Evolutionary conservation across 257 asterid species (phyloP), one percentile per base, ranked within the genome.

Genomic region (Coffea eugenioides): DNA sequence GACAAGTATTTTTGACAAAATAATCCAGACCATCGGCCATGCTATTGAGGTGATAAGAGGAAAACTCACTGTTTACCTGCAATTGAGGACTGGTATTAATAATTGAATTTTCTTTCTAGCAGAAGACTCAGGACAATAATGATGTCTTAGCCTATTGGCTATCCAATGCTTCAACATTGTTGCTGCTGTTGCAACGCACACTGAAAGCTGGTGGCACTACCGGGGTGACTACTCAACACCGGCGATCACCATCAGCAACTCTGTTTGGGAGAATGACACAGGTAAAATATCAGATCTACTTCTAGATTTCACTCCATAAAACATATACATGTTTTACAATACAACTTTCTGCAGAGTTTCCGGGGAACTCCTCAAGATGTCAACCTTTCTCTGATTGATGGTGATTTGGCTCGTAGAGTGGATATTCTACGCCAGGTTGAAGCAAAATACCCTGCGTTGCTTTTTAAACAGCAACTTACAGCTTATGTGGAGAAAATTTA

Each of bases 221-320:
- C 75, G 98, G 99, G 49, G 80, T 91, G 1, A 86, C 95, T 73
- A 94, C 98, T 77, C 94, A 87, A 75, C 97, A 96, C 82, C 92
- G 99, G 46, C 90, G 99, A 64, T 75, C 94, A 64, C 88, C 97
- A 72, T 93, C 98, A 36, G 96, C 98, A 77, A 84, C 97, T 81
- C 85, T 96, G 31, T 96, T 96, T 80, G 98, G 99, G 88, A 96
- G 98, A 86, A 96, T 96, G 99, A 92, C 97, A 48, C 98, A 91
- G 96, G 99, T 92, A 81, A 85, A 83, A 79, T 39, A 8, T 13
- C 83, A 71, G 61, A 48, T 34, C 34, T 27, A 21, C 23, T 36
- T 73, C 77, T 65, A 62, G 21, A 12, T 45, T 49, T 61, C 6
- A 73, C 46, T 79, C 72, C 62, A 51, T 39, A 34, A 77, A 75